These are phyloP conservation scores for Seminavis robusta DNA, from an alignment of 108 stramenopile genomes.

Conservation along the genomic window DNA sequence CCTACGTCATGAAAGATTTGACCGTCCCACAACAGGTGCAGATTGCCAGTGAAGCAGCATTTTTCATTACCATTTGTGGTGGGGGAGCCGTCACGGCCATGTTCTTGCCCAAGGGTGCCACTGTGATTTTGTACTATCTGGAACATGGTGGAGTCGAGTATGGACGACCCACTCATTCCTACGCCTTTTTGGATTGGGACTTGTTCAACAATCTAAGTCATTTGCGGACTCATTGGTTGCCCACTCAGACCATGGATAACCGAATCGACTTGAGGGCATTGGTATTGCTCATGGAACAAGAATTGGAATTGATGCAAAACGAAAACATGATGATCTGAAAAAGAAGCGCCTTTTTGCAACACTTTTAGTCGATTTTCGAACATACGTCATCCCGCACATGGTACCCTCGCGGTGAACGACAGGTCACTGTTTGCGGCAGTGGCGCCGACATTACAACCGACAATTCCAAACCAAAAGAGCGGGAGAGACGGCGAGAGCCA, in stretches of 20 bases:
- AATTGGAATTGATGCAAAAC: conserved; percentile 33
- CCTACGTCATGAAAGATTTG: conserved; percentile 33
- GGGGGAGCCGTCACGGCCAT: conserved; percentile 56
- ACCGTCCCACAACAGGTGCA: conserved; percentile 39
- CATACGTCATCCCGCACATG: no score
- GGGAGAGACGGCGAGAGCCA: no score
- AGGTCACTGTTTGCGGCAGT: no score
- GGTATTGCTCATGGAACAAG: conserved; percentile 36
- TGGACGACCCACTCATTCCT: conserved; percentile 13
- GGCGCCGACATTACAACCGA: no score
- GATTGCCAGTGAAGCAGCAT: conserved; percentile 32
- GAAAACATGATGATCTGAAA: no score
- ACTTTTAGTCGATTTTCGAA: no score
- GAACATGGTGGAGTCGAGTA: conserved; percentile 35
- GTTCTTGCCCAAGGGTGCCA: conserved; percentile 44
- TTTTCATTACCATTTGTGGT: conserved; percentile 46
- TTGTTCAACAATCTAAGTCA: conserved; percentile 46
- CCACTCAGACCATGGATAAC: conserved; percentile 22
- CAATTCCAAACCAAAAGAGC: no score
- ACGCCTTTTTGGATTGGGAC: conserved; percentile 56
- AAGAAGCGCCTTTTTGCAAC: no score
- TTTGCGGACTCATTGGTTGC: conserved; percentile 55
- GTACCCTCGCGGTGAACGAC: no score
- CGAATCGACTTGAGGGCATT: conserved; percentile 21
- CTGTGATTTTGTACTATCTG: conserved; percentile 34